Evolutionary conservation across 441 rosid species (phyloP).

Genomic region (Corymbia calophylla): DNA sequence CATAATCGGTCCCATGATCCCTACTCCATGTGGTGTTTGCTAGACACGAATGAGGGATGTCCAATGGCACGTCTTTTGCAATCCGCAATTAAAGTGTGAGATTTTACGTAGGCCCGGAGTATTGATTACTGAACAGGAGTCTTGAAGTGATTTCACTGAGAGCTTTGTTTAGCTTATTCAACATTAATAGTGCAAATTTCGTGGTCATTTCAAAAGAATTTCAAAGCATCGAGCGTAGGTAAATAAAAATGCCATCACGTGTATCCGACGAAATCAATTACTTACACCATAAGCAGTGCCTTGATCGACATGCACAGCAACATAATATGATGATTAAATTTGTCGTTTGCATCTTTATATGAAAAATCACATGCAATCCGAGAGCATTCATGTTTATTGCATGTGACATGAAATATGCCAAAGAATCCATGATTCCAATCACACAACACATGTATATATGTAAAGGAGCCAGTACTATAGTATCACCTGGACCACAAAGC

Average conservation of each 20-base stretch:
- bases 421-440: fast-evolving
- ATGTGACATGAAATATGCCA: fast-evolving
- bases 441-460: fast-evolving
- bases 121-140: fast-evolving
- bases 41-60: fast-evolving
- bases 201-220: not conserved
- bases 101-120: not conserved
- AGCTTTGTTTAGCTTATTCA: not conserved
- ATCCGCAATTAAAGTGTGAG: not conserved
- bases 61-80: not conserved
- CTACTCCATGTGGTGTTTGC: fast-evolving
- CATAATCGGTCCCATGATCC: fast-evolving
- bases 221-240: not conserved
- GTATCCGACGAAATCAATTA: fast-evolving
- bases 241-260: not conserved
- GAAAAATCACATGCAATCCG: not conserved
- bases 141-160: not conserved
- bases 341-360: fast-evolving
- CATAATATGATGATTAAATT: not conserved
- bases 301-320: fast-evolving
- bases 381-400: not conserved
- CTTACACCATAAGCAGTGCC: not conserved
- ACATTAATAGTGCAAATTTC: not conserved
- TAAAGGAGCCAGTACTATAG: not conserved
- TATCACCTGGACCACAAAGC: not conserved